Evolutionary conservation across 2,329 filamentous ascomycete genomes (phyloP), one percentile per base, ranked within the genome.

Genomic region (Pyrenophora teres): DNA sequence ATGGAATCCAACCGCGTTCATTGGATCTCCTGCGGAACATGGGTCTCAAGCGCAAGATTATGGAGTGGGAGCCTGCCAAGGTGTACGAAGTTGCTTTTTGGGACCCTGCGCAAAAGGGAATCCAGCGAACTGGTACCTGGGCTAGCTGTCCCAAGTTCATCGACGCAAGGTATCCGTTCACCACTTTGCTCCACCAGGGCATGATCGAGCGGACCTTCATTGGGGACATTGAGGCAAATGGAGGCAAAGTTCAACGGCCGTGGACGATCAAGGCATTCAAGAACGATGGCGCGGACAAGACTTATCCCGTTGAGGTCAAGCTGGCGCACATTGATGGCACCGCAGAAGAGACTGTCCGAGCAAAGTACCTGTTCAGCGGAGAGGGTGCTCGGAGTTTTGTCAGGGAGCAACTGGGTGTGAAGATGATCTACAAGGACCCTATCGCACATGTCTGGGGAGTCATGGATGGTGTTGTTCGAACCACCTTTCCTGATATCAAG

Each of bases 1-100:
- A 96, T 75, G 92, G 91, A 56, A 95, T 97, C 51, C 92, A 96
- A 76, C 92, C 92, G 32, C 87, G 92, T 33, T 95, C 92, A 0
- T 80, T 95, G 19, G 92, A 96, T 64, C 83, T 96, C 13, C 80
- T 96, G 40, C 86, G 89, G 45, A 96, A 96, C 69, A 90, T 96
- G 87, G 91, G 90, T 1, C 78, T 96, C 50, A 96, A 96, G 77
- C 84, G 89, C 38, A 85, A 86, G 49, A 89, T 96, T 68, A 96
- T 96, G 91, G 88, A 86, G 16, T 82, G 93, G 68, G 85, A 92
- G 58, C 92, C 92, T 6, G 92, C 92, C 1, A 90, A 90, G 66
- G 90, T 97, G 21, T 96, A 83, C 68, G 83, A 87, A 64, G 84
- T 87, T 27, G 83, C 84, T 5, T 87, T 87, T 68, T 87, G 84